These are phyloP conservation scores for Sclerotinia minor DNA, from an alignment of 2,329 filamentous ascomycete species.

Conservation along the genomic window DNA sequence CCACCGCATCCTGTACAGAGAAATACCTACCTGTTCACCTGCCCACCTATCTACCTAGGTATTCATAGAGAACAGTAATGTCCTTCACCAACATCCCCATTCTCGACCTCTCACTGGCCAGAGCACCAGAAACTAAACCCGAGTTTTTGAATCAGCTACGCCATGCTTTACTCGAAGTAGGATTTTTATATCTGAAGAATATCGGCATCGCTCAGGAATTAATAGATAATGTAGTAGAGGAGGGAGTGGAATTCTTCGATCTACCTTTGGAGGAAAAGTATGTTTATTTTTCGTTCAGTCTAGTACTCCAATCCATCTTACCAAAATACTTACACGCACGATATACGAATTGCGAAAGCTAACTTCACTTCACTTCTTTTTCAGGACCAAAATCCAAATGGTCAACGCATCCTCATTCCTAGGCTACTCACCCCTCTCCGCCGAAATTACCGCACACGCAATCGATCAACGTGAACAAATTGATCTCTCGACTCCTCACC, in stretches of 20 bases:
- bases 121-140: conserved; percentile 65
- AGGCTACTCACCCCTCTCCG: conserved; percentile 65
- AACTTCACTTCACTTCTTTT: no score
- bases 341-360: no score
- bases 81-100: conserved; percentile 73
- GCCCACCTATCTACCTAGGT: conserved; percentile 11
- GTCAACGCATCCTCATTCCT: conserved; percentile 72
- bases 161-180: conserved; percentile 78
- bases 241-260: conserved; percentile 75
- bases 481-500: conserved; percentile 79
- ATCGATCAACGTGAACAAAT: conserved; percentile 84
- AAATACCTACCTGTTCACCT: not conserved
- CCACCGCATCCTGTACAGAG: not conserved
- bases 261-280: conserved; percentile 74
- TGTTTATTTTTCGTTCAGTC: no score
- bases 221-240: conserved; percentile 62
- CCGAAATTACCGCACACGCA: conserved; percentile 71
- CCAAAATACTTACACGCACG: no score
- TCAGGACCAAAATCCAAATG: conserved; percentile 65
- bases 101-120: conserved; percentile 70
- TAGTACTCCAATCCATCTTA: no score
- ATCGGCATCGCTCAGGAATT: conserved; percentile 69
- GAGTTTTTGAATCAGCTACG: conserved; percentile 70
- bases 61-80: conserved; percentile 31
- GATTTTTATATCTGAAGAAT: conserved; percentile 83